phyloP scores from a whole-genome alignment of 805 yeast genomes.

The Ogataea populi-albae region DNA sequence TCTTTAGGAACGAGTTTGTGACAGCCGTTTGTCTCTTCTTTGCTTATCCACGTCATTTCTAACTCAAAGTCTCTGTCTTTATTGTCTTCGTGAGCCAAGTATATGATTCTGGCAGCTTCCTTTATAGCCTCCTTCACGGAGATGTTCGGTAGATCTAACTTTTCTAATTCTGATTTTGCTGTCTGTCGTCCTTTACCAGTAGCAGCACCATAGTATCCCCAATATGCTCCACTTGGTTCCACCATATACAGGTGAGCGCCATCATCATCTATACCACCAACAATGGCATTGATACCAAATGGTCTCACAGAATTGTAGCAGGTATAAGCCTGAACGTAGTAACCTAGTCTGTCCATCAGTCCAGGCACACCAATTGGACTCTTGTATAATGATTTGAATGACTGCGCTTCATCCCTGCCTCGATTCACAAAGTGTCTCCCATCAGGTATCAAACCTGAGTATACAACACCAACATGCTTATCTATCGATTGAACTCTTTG shows the following conservation, averaged over 20 bases:
- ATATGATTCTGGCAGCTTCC: slow-evolving; percentile 90
- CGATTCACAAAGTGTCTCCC: slow-evolving; percentile 90
- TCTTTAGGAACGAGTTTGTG: slow-evolving; percentile 82
- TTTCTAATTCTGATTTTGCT: slow-evolving; percentile 96
- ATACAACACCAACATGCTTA: slow-evolving; percentile 89
- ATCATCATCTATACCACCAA: slow-evolving; percentile 89
- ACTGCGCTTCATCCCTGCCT: slow-evolving; percentile 87
- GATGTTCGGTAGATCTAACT: slow-evolving; percentile 69
- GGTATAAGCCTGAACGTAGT: slow-evolving; percentile 92
- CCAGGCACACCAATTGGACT: slow-evolving; percentile 76
- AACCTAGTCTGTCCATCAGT: slow-evolving; percentile 82
- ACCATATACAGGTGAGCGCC: slow-evolving; percentile 91
- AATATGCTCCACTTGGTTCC: slow-evolving; percentile 94
- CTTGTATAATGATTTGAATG: slow-evolving; percentile 74
- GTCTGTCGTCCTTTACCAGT: slow-evolving; percentile 98
- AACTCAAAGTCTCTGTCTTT: slow-evolving; percentile 96
- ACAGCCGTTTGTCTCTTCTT: slow-evolving; percentile 69
- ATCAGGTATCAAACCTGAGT: slow-evolving; percentile 94
- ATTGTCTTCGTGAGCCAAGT: slow-evolving; percentile 94
- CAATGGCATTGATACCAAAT: slow-evolving; percentile 87
- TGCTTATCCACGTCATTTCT: slow-evolving; percentile 87
- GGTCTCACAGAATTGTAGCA: slow-evolving; percentile 97
- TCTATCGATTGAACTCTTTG: slow-evolving; percentile 90
- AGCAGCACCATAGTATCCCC: slow-evolving; percentile 98
- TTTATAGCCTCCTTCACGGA: slow-evolving; percentile 81